Evolutionary conservation across 371 early-diverging fungal genomes (phyloP), one percentile per base, ranked within the genome.

Genomic region (Mucor indicus): DNA sequence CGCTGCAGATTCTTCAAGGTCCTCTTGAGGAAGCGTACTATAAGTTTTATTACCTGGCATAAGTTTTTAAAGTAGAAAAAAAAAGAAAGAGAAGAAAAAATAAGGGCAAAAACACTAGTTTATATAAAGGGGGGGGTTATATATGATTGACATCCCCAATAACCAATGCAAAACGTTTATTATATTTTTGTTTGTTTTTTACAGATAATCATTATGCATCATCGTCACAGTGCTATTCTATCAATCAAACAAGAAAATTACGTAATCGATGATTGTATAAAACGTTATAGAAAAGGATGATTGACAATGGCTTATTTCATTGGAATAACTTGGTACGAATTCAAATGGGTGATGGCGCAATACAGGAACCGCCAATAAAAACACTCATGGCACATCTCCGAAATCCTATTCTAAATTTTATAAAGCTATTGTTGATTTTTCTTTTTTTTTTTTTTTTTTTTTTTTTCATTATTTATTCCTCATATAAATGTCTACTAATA

Each of bases 401-500:
- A 38, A 11, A 13, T 9, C 15, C 22, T n/a, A 36, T 23, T 24
- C 44, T 27, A 36, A 37, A 37, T 32, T 39, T 25, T 19, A 48
- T 17, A 9, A 19, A 20, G 7, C 6, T 27, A 16, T 7, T 22
- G 19, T 20, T 32, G 7, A 12, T 20, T 39, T 24, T 38, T 31
- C 37, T 19, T 45, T 30, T 45, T 39, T 43, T 21, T 44, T 27
- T 35, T 37, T 24, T 31, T 29, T 30, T 32, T 1, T 25, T 27
- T 38, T 19, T 37, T 11, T 22, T 38, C 16, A 19, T 42, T 35
- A 4, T 13, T 27, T 19, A 3, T 13, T 27, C 9, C 23, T 16
- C 12, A 19, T 4, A 30, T n/a, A 32, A 49, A 77, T 68, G 78
- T 57, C 87, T 53, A 88, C 91, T 37, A 95, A 95, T 79, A 92